These are phyloP conservation scores for Amniculicola lignicola DNA, from an alignment of 495 filamentous ascomycete species.

Conservation along the genomic window DNA sequence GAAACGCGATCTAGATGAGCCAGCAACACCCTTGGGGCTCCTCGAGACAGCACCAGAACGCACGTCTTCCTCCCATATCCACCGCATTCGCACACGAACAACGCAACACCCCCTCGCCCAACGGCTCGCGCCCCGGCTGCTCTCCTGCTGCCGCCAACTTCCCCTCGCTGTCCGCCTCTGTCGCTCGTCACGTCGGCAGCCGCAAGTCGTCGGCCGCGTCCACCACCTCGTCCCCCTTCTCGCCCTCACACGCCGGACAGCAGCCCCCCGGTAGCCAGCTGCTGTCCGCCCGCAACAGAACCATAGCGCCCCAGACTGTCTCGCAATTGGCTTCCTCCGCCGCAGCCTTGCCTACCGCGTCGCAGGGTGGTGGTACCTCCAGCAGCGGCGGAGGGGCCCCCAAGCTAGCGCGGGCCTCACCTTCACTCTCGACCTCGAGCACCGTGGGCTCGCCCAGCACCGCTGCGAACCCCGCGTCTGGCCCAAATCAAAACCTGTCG, in stretches of 20 bases:
- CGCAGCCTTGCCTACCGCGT: conserved; percentile 51
- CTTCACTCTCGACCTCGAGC: conserved; percentile 59
- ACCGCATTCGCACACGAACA: conserved; percentile 50
- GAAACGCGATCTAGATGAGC: conserved; percentile 50
- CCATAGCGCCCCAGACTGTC: conserved; percentile 59
- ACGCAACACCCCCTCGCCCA: conserved; percentile 46
- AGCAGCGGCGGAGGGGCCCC: conserved; percentile 57
- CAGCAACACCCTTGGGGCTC: conserved; percentile 63
- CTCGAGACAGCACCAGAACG: conserved; percentile 54
- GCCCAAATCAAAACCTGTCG: conserved; percentile 47
- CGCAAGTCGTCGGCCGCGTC: conserved; percentile 53
- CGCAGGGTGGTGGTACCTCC: conserved; percentile 50
- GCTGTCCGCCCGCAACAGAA: conserved; percentile 58
- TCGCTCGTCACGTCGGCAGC: conserved; percentile 48
- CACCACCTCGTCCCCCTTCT: conserved; percentile 52
- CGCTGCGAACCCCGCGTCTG: conserved; percentile 46
- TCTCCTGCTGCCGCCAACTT: conserved; percentile 55
- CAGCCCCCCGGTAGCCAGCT: conserved; percentile 52
- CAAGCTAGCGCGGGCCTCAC: conserved; percentile 61
- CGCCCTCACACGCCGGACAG: conserved; percentile 58
- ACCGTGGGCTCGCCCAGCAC: conserved; percentile 58
- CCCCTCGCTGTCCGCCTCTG: conserved; percentile 55
- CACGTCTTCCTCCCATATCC: conserved; percentile 60
- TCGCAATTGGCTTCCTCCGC: conserved; percentile 61
- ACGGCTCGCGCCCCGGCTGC: conserved; percentile 43